phyloP scores from a whole-genome alignment of 176 grass and related monocot species.

The Bolboschoenus planiculmis region DNA sequence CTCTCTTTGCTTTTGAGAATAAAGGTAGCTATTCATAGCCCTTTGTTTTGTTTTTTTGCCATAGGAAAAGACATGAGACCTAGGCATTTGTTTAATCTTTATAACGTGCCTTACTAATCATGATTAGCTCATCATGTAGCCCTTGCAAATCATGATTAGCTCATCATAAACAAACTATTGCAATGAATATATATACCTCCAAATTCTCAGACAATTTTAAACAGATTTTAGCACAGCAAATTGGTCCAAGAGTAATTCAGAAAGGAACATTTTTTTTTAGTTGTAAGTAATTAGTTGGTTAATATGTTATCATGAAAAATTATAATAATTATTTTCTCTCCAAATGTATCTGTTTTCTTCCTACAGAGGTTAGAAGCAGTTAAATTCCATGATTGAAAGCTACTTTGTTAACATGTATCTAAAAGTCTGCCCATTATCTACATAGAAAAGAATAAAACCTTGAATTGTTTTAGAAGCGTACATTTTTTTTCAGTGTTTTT shows the following conservation, averaged over 20 bases:
- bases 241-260: background rate
- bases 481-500: too few species aligned
- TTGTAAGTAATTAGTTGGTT: too few species aligned
- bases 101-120: conserved; percentile 4
- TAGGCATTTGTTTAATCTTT: background rate
- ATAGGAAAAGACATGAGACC: background rate
- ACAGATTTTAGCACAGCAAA: background rate
- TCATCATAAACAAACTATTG: background rate
- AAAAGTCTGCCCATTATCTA: too few species aligned
- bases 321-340: too few species aligned
- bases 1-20: conserved; percentile 12
- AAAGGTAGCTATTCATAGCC: conserved; percentile 3
- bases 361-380: too few species aligned
- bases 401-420: too few species aligned
- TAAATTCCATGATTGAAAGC: too few species aligned
- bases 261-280: too few species aligned
- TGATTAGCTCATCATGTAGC: background rate
- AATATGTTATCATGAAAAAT: too few species aligned
- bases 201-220: background rate
- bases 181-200: background rate
- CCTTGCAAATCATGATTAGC: background rate
- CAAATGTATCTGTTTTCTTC: too few species aligned
- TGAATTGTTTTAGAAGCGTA: too few species aligned
- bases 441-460: too few species aligned
- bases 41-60: background rate